phyloP scores from a whole-genome alignment of 441 rosid genomes.

The Erodium trifolium region DNA sequence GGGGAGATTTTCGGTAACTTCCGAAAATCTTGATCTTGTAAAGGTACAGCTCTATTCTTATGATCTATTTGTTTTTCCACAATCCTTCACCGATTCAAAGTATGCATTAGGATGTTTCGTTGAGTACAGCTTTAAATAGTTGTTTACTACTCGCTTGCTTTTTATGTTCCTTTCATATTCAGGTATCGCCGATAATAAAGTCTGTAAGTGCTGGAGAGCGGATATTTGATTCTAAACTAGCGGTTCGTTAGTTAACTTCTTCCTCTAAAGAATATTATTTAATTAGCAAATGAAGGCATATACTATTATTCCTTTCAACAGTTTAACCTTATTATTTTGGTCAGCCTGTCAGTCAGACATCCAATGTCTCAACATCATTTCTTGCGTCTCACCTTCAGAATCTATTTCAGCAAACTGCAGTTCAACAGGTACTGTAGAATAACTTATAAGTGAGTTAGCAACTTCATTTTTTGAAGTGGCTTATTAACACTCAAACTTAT shows the following conservation, averaged over 20 bases:
- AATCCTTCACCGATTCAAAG: conserved; percentile 38
- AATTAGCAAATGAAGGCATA: not conserved
- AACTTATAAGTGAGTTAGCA: not conserved
- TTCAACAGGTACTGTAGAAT: conserved; percentile 62
- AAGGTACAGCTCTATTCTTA: conserved; percentile 45
- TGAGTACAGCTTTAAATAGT: conserved; percentile 36
- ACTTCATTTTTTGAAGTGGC: not conserved
- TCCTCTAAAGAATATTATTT: not conserved
- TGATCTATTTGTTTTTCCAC: conserved; percentile 18
- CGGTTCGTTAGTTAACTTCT: conserved; percentile 29
- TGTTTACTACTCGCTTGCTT: conserved; percentile 18
- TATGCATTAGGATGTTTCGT: conserved; percentile 73
- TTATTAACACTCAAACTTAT: not conserved
- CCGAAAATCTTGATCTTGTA: conserved; percentile 87
- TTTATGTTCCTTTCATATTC: conserved; percentile 24
- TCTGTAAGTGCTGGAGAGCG: conserved; percentile 96
- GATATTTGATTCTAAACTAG: conserved; percentile 60
- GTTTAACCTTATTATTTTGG: conserved; percentile 7
- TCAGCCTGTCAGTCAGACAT: conserved; percentile 52
- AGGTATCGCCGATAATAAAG: conserved; percentile 79
- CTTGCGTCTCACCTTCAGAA: conserved; percentile 80
- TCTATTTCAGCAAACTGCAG: conserved; percentile 73
- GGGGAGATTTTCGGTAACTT: conserved; percentile 96
- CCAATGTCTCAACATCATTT: conserved; percentile 39
- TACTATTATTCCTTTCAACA: not conserved